These are phyloP conservation scores for Hyaloscypha hepaticicola DNA, from an alignment of 495 filamentous ascomycete genomes.

Conservation along the genomic window DNA sequence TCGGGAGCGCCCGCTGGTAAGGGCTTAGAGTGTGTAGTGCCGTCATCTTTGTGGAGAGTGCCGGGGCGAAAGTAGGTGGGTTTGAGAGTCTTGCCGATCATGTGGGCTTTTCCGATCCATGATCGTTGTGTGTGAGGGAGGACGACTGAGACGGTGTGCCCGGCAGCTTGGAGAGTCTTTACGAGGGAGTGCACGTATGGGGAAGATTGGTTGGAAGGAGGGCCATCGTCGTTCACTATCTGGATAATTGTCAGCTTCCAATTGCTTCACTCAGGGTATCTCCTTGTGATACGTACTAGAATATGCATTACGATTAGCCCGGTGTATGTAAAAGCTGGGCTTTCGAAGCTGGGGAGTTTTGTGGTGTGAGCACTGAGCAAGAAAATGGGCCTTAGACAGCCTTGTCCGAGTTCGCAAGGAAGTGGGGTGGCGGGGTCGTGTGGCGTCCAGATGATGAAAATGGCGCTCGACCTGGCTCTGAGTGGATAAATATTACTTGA, in stretches of 20 bases:
- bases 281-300: slow-evolving; percentile 29
- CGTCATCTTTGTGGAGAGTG: slow-evolving; percentile 62
- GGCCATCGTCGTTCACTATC: slow-evolving; percentile 94
- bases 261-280: slow-evolving; percentile 20
- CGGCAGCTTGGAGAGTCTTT: slow-evolving; percentile 67
- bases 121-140: slow-evolving; percentile 89
- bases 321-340: neutral
- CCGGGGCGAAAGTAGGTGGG: slow-evolving; percentile 85
- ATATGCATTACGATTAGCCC: slow-evolving; percentile 36
- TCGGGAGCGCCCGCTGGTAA: slow-evolving; percentile 48
- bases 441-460: neutral
- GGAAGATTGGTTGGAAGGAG: slow-evolving; percentile 84
- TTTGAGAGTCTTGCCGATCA: slow-evolving; percentile 80
- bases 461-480: too few species aligned
- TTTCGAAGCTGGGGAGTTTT: neutral
- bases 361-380: slow-evolving; percentile 1
- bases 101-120: slow-evolving; percentile 97
- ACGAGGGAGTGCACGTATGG: slow-evolving; percentile 91
- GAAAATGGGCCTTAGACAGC: slow-evolving; percentile 6
- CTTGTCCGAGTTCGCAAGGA: slow-evolving; percentile 12
- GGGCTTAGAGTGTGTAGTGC: slow-evolving; percentile 59
- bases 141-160: slow-evolving; percentile 84
- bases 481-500: too few species aligned
- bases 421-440: slow-evolving; percentile 15
- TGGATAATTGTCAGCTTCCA: slow-evolving; percentile 76